Evolutionary conservation across 1,284 basidiomycete species (phyloP), one percentile per base, ranked within the genome.

Genomic region (Gastroboletus turbinatus): DNA sequence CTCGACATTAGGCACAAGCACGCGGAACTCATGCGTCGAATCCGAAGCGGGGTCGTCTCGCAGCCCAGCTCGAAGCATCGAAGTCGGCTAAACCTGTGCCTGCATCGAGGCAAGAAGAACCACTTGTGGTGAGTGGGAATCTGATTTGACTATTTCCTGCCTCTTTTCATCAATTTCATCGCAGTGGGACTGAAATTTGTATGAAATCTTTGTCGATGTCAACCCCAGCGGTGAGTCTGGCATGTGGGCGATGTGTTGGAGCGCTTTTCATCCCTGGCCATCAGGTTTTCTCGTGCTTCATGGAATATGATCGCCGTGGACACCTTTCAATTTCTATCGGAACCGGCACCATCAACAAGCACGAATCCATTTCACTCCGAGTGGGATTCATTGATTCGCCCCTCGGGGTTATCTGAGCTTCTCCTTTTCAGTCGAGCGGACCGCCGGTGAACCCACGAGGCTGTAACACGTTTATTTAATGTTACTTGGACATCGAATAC

Each of bases 41-140:
- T 74, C 87, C 87, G 33, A 84, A 85, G 57, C 74, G 76, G 66
- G 88, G 88, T 44, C 78, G 75, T 62, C 80, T 90, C 52, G 80
- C 87, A 46, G 75, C 79, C 36, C 77, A 87, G 64, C 72, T 81
- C 49, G 75, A 77, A 65, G 74, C 78, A 46, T 78, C 77, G 53
- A 84, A 81, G 68, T 71, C 75, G 53, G 70, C 76, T 25, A 81
- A 78, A 66, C 69, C 71, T 64, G 72, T 67, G 46, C 77, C 83
- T 62, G 77, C 82, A 69, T 63, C 75, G 54, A 75, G 72, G 64
- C 73, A 82, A 69, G 81, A 84, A 65, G 81, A 83, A 55, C 75
- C 75, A 61, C 75, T 87, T 67, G 85, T 90, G 78, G 87, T 90
- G 73, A 65, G 73, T 71, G 63, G 65, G 60, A 59, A 56, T 42